Percentiles rank a stretch among this genome's conserved stretches.
Conservation (phyloP, 352 stramenopile species). For the Blastocystis sp. region DNA sequence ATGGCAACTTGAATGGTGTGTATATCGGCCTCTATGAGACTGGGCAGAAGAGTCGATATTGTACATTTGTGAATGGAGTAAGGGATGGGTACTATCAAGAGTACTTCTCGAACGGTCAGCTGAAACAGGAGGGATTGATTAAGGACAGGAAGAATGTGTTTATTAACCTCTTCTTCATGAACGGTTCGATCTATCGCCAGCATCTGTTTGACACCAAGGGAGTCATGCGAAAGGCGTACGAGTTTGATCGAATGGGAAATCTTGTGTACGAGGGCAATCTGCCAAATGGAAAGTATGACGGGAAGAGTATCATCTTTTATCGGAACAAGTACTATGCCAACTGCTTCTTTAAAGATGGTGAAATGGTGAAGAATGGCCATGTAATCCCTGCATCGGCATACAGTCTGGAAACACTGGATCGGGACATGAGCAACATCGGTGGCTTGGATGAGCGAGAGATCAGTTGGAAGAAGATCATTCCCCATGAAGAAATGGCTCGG, state of each 20-base stretch:
- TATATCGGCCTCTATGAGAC: not conserved
- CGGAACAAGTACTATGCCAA: not conserved
- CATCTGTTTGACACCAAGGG: not conserved
- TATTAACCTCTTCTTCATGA: not conserved
- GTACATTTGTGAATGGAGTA: not conserved
- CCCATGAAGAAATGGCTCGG: not conserved
- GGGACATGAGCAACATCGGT: not conserved
- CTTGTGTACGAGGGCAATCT: not conserved
- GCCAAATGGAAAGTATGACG: not conserved
- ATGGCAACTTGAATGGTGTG: not conserved
- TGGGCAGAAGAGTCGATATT: not conserved
- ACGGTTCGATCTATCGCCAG: not conserved
- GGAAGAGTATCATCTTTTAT: not conserved
- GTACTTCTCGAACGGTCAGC: slow-evolving; percentile 18
- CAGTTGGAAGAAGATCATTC: not conserved
- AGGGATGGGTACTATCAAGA: not conserved
- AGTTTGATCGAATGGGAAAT: not conserved
- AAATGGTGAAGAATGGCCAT: not conserved
- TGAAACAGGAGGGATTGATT: not conserved
- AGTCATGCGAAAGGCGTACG: not conserved
- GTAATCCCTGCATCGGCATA: not conserved
- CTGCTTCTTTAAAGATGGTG: not conserved
- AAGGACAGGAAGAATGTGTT: not conserved
- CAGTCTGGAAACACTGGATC: not conserved
- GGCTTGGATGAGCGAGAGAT: not conserved